These are phyloP conservation scores for Metarhizium rileyi DNA, from an alignment of 2,329 filamentous ascomycete genomes.

Conservation along the genomic window DNA sequence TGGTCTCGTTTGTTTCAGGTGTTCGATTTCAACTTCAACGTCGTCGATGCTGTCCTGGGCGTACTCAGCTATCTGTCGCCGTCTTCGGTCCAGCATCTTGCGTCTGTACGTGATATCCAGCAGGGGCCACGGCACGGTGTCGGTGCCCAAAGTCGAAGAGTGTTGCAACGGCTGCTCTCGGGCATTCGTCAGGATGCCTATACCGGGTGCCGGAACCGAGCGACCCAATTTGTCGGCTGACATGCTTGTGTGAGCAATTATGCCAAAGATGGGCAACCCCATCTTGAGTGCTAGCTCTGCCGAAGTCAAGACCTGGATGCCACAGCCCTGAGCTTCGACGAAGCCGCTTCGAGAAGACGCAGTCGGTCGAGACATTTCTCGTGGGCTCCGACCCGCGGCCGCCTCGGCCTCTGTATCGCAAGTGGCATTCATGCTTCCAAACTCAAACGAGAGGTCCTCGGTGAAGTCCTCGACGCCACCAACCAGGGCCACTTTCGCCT, in stretches of 20 bases:
- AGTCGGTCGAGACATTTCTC: slow-evolving; percentile 88
- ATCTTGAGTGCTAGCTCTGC: slow-evolving; percentile 85
- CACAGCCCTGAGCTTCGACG: slow-evolving; percentile 93
- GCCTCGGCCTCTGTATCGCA: slow-evolving; percentile 89
- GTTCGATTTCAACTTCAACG: background rate
- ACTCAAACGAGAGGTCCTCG: slow-evolving; percentile 91
- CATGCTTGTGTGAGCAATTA: slow-evolving; percentile 78
- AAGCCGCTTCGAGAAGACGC: slow-evolving; percentile 71
- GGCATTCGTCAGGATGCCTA: background rate
- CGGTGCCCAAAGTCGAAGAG: background rate
- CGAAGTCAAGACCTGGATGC: slow-evolving; percentile 92
- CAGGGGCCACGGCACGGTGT: background rate
- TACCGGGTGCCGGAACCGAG: slow-evolving; percentile 31
- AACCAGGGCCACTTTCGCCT: slow-evolving; percentile 85
- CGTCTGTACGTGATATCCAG: background rate
- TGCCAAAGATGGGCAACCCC: slow-evolving; percentile 89
- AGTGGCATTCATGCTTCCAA: slow-evolving; percentile 96
- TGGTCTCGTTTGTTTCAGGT: background rate
- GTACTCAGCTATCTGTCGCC: background rate
- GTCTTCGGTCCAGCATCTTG: background rate
- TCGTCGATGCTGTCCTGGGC: background rate
- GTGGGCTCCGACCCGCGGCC: slow-evolving; percentile 76
- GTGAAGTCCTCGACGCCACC: slow-evolving; percentile 96
- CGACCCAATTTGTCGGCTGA: slow-evolving; percentile 94
- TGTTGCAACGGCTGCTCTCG: background rate